Evolutionary conservation across 2,329 filamentous ascomycete species (phyloP).

Genomic region (Scedosporium aurantiacum): DNA sequence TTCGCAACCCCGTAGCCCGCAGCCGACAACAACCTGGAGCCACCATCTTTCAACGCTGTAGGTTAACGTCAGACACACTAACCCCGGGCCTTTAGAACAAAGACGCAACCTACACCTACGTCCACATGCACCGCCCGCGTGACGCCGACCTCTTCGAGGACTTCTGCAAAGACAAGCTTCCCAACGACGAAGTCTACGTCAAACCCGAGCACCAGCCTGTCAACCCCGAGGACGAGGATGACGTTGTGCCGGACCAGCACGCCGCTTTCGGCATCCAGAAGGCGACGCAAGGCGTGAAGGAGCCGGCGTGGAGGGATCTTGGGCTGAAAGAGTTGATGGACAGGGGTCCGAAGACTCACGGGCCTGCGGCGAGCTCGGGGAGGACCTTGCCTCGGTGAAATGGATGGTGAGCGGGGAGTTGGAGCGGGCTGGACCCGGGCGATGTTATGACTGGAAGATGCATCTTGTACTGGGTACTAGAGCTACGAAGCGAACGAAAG

Average conservation of each 20-base stretch:
- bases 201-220: constrained; percentile 67
- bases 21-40: too few species aligned
- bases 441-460: background rate
- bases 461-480: too few species aligned
- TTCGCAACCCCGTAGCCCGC: too few species aligned
- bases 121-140: constrained; percentile 62
- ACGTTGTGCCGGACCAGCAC: constrained; percentile 80
- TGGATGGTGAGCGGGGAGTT: background rate
- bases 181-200: constrained; percentile 75
- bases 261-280: constrained; percentile 78
- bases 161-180: constrained; percentile 58
- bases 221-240: constrained; percentile 81
- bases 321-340: constrained; percentile 62
- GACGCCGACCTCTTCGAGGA: constrained; percentile 73
- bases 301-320: constrained; percentile 70
- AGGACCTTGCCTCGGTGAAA: constrained; percentile 15
- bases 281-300: constrained; percentile 60
- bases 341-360: constrained; percentile 36
- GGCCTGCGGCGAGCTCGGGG: constrained; percentile 10
- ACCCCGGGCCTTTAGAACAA: constrained; percentile 39
- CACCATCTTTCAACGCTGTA: too few species aligned
- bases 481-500: too few species aligned
- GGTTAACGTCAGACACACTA: background rate
- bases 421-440: background rate
- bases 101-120: constrained; percentile 63